phyloP scores from a whole-genome alignment of 1,284 basidiomycete genomes.

The Blastosporella zonata region DNA sequence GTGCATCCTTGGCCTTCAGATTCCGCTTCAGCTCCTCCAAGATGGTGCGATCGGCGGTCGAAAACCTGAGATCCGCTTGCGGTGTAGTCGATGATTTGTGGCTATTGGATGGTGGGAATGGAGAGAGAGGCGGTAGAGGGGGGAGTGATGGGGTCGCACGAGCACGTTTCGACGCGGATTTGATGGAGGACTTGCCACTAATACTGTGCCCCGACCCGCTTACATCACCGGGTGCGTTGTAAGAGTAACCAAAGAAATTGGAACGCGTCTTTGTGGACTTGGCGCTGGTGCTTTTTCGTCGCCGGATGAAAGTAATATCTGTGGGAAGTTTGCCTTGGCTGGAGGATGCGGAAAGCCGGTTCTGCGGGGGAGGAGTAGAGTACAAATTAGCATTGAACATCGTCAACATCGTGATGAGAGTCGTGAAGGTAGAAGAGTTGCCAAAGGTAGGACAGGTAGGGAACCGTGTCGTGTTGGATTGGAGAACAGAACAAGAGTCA shows the following conservation, averaged over 20 bases:
- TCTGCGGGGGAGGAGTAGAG: conserved; percentile 19
- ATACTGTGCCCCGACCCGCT: conserved; percentile 3
- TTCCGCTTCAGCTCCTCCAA: conserved; percentile 51
- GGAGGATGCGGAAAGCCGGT: conserved; percentile 27
- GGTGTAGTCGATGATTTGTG: not conserved
- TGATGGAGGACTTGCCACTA: conserved; percentile 1
- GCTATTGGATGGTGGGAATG: conserved; percentile 1
- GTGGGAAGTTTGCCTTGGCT: conserved; percentile 26
- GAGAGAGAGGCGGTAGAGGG: conserved; percentile 3
- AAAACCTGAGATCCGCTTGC: conserved; percentile 35
- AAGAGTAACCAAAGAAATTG: conserved; percentile 8
- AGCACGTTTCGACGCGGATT: conserved; percentile 10
- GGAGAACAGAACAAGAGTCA: conserved; percentile 5
- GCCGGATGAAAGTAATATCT: conserved; percentile 31
- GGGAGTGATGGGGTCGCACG: conserved; percentile 9
- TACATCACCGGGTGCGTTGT: not conserved
- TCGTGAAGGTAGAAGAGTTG: not conserved
- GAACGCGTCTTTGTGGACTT: conserved; percentile 25
- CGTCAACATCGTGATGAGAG: conserved; percentile 12
- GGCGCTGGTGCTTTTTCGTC: conserved; percentile 34
- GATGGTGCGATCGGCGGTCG: conserved; percentile 58
- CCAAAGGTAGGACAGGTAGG: too few species aligned
- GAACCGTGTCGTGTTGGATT: not conserved
- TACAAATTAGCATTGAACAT: conserved; percentile 13
- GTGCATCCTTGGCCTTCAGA: conserved; percentile 47